Evolutionary conservation across 305 asterid genomes (phyloP), one percentile per base, ranked within the genome.

Genomic region (Andrographis paniculata): DNA sequence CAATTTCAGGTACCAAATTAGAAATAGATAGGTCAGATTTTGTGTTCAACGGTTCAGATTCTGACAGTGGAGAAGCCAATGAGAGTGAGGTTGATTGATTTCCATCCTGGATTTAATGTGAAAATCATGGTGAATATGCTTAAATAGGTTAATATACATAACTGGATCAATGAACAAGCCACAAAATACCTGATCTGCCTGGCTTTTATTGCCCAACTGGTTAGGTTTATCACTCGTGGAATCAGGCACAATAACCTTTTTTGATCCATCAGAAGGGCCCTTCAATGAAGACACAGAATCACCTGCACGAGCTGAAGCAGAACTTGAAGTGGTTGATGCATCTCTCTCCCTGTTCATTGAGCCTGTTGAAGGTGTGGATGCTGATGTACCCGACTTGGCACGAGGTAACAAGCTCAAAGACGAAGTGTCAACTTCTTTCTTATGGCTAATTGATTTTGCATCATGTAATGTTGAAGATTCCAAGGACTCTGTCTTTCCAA

Each of bases 181-280:
- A 48, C 43, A 59, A 44, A 50, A 47, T 62, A 77, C 87, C 80
- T 65, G 61, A 56, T 75, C 71, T 52, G 53, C 50, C 36, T 54
- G 60, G 23, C 36, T 67, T 14, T 23, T 48, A 38, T 37, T 42
- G 53, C 48, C 60, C 36, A 56, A 52, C 53, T 61, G 58, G 27
- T 55, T 58, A 16, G 44, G 68, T 38, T 62, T 54, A 61, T 58
- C 68, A 41, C 53, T 55, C 17, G 52, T 45, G 38, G 69, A 42
- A 37, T 47, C 81, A 27, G 45, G 67, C 49, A 37, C 63, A 48
- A 54, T 41, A 39, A 37, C 48, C 52, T 49, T 48, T 40, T 58
- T 41, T 52, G 53, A 48, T 20, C 59, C 74, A 43, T 53, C 69
- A 17, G 45, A 55, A 42, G 60, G 33, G 58, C 33, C 41, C 30